A percentile compares a stretch with the other conserved stretches of the same genome.
Evolutionary conservation across 1,284 basidiomycete genomes (phyloP).

Genomic region (Malassezia cuniculi): DNA sequence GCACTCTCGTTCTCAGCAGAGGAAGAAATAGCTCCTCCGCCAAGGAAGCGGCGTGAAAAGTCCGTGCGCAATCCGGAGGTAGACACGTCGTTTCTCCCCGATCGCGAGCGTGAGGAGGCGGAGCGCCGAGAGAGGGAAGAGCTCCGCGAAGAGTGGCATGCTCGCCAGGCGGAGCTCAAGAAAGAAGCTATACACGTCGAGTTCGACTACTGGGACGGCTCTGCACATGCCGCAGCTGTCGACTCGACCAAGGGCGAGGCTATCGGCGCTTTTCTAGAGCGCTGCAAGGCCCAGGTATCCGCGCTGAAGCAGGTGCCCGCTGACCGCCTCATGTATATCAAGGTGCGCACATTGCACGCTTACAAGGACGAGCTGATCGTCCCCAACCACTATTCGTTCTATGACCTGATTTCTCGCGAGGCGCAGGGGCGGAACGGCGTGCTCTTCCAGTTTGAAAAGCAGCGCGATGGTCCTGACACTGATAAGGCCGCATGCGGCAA

Average conservation of each 20-base stretch:
- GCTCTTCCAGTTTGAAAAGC: constrained; percentile 96
- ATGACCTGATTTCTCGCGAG: constrained; percentile 96
- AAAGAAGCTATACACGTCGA: constrained; percentile 76
- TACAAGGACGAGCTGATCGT: constrained; percentile 30
- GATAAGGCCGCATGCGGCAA: constrained; percentile 99
- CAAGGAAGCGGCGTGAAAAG: constrained; percentile 30
- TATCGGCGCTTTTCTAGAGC: constrained; percentile 75
- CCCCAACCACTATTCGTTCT: constrained; percentile 83
- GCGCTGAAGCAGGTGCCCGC: constrained; percentile 77
- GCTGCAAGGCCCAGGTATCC: constrained; percentile 79
- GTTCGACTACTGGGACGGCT: constrained; percentile 97
- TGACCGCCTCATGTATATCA: constrained; percentile 97
- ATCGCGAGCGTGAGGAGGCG: constrained; percentile 82
- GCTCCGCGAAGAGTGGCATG: constrained; percentile 77
- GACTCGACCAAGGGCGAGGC: constrained; percentile 98
- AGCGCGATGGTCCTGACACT: constrained; percentile 89
- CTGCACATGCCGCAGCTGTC: constrained; percentile 55
- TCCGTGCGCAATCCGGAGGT: constrained; percentile 79
- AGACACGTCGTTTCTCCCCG: constrained; percentile 95
- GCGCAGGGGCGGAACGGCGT: constrained; percentile 95
- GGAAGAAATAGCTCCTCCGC: constrained; percentile 18
- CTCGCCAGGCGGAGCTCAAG: constrained; percentile 75
- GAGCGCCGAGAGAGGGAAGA: constrained; percentile 78
- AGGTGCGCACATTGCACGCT: constrained; percentile 52
- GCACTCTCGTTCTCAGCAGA: constrained; percentile 67